These are phyloP conservation scores for Tremella mesenterica DNA, from an alignment of 768 basidiomycete genomes.

Conservation along the genomic window DNA sequence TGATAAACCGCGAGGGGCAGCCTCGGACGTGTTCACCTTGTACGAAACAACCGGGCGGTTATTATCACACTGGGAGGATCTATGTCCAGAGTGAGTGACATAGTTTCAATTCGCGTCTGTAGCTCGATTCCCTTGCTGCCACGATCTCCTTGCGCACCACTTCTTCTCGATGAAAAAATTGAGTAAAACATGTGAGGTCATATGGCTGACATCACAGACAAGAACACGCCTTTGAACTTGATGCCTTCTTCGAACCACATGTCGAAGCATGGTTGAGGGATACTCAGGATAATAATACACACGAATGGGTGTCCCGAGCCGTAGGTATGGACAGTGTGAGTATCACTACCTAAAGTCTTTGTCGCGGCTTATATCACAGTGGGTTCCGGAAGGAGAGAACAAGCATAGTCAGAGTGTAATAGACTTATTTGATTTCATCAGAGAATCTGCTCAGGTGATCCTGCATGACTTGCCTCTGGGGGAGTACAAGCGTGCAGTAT, in stretches of 20 bases:
- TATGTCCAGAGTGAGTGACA: conserved; percentile 33
- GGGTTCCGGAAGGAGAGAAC: conserved; percentile 40
- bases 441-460: conserved; percentile 29
- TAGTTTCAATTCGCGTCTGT: no score
- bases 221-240: conserved; percentile 40
- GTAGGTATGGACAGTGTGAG: conserved; percentile 42
- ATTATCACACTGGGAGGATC: conserved; percentile 34
- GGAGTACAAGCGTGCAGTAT: conserved; percentile 41
- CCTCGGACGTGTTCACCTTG: conserved; percentile 37
- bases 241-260: conserved; percentile 43
- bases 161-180: no score
- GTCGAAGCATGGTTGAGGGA: conserved; percentile 40
- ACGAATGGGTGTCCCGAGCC: conserved; percentile 42
- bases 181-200: no score
- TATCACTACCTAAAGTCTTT: not conserved
- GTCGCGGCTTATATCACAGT: conserved; percentile 14
- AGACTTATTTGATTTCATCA: conserved; percentile 42
- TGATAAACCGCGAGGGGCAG: conserved; percentile 26
- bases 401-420: conserved; percentile 41
- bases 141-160: no score
- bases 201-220: conserved; percentile 15
- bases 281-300: conserved; percentile 34
- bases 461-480: conserved; percentile 37
- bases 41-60: conserved; percentile 37
- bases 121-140: no score